phyloP scores from a whole-genome alignment of 164 flowering plant species.

The Nymphaea thermarum region DNA sequence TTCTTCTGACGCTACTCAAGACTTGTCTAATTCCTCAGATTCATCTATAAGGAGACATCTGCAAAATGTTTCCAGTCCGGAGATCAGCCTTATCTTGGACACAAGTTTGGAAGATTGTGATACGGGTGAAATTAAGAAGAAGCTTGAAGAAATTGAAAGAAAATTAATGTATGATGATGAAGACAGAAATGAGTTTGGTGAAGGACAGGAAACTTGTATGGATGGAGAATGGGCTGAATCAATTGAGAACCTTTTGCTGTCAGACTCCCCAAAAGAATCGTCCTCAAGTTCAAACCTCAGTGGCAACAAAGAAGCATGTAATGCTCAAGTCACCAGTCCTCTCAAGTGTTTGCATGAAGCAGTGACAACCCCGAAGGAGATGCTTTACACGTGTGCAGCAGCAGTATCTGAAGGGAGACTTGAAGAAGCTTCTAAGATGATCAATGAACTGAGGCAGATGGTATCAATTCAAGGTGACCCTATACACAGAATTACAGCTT shows the following conservation, averaged over 20 bases:
- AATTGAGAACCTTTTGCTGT: conserved; percentile 18
- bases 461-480: conserved; percentile 97
- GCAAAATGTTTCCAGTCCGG: neutral
- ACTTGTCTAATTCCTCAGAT: conserved; percentile 14
- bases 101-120: conserved; percentile 23
- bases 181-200: conserved; percentile 17
- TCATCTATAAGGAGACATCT: conserved; percentile 3
- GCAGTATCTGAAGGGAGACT: conserved; percentile 59
- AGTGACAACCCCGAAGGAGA: conserved; percentile 41
- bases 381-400: conserved; percentile 70
- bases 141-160: conserved; percentile 77
- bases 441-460: conserved; percentile 52
- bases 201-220: conserved; percentile 39
- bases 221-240: conserved; percentile 57
- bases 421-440: conserved; percentile 43
- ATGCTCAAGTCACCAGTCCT: conserved; percentile 15
- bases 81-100: neutral
- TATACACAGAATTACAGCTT: conserved; percentile 77
- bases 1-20: conserved; percentile 15
- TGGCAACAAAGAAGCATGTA: conserved; percentile 51
- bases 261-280: conserved; percentile 69
- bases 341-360: conserved; percentile 2
- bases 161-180: conserved; percentile 49
- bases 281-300: conserved; percentile 52
- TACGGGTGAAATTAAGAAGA: conserved; percentile 42